Percentiles rank a stretch among this genome's conserved stretches.
Conservation (phyloP, 306 rosid species). For the Arachis hypogaea region DNA sequence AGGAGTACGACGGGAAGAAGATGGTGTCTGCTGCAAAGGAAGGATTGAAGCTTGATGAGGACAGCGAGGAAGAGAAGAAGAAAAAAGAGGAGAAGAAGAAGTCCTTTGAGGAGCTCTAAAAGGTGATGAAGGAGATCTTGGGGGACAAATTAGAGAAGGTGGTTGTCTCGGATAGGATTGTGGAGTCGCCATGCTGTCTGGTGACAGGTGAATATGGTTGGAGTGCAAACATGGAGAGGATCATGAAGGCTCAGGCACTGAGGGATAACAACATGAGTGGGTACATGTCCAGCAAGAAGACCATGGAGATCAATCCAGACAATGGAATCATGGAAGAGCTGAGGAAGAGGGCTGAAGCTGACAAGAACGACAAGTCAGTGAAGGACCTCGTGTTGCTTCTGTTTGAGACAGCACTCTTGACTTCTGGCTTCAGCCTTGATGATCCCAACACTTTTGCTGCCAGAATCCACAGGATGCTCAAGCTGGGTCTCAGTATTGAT, state of each 20-base stretch:
- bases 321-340: slow-evolving; percentile 70
- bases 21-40: slow-evolving; percentile 67
- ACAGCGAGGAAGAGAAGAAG: slow-evolving; percentile 59
- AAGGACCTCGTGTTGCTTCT: slow-evolving; percentile 64
- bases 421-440: slow-evolving; percentile 65
- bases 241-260: slow-evolving; percentile 69
- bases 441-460: slow-evolving; percentile 62
- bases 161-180: slow-evolving; percentile 61
- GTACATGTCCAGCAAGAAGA: slow-evolving; percentile 70
- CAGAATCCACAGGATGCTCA: slow-evolving; percentile 67
- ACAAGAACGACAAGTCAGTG: slow-evolving; percentile 56
- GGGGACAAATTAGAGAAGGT: slow-evolving; percentile 62
- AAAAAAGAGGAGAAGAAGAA: slow-evolving; percentile 60
- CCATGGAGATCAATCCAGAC: slow-evolving; percentile 72
- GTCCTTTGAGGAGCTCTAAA: slow-evolving; percentile 60
- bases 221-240: slow-evolving; percentile 73
- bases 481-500: slow-evolving; percentile 64
- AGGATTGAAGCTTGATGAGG: slow-evolving; percentile 63
- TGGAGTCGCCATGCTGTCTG: slow-evolving; percentile 69
- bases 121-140: slow-evolving; percentile 57
- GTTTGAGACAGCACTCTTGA: slow-evolving; percentile 59
- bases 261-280: slow-evolving; percentile 60
- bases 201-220: slow-evolving; percentile 69
- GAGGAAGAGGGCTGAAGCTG: slow-evolving; percentile 66
- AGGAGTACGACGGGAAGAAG: slow-evolving; percentile 68